These are phyloP conservation scores for Fonsecaea pedrosoi DNA, from an alignment of 2,329 filamentous ascomycete species.

Conservation along the genomic window DNA sequence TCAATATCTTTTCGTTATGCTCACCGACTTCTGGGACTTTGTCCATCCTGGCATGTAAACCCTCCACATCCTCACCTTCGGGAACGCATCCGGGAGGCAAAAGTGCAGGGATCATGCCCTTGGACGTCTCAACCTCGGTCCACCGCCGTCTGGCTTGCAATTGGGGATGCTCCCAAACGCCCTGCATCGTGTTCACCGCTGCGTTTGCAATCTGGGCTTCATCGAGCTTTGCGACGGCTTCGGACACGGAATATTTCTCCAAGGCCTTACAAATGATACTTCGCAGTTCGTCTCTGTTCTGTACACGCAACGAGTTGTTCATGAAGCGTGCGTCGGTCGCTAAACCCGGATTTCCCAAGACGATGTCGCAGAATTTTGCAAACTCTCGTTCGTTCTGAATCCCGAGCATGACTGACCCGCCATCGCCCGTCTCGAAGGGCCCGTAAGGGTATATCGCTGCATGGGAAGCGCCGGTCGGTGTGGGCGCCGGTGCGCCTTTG, in stretches of 20 bases:
- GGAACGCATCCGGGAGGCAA: conserved; percentile 56
- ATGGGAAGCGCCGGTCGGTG: conserved; percentile 59
- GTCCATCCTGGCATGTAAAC: conserved; percentile 47
- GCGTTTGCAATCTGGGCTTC: conserved; percentile 61
- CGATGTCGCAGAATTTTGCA: conserved; percentile 56
- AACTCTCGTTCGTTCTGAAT: conserved; percentile 67
- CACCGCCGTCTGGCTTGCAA: conserved; percentile 58
- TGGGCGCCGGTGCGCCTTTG: conserved; percentile 52
- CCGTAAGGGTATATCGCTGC: conserved; percentile 64
- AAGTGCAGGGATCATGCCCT: conserved; percentile 11
- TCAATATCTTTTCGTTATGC: conserved; percentile 57
- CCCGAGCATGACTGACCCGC: conserved; percentile 61
- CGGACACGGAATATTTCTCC: conserved; percentile 46
- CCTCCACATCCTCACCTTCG: conserved; percentile 39
- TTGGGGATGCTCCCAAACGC: conserved; percentile 62
- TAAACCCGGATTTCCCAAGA: conserved; percentile 53
- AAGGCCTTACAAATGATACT: conserved; percentile 56
- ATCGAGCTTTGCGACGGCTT: conserved; percentile 55
- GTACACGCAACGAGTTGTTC: conserved; percentile 55
- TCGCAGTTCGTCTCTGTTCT: conserved; percentile 57
- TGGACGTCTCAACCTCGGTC: conserved; percentile 57
- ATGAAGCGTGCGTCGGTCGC: conserved; percentile 56
- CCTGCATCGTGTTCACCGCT: conserved; percentile 62
- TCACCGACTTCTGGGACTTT: conserved; percentile 59
- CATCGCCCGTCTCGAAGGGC: conserved; percentile 58